A percentile compares a stretch with the other conserved stretches of the same genome.
These are phyloP conservation scores for Leishmania tarentolae DNA, from an alignment of 208 protist species.

Conservation along the genomic window DNA sequence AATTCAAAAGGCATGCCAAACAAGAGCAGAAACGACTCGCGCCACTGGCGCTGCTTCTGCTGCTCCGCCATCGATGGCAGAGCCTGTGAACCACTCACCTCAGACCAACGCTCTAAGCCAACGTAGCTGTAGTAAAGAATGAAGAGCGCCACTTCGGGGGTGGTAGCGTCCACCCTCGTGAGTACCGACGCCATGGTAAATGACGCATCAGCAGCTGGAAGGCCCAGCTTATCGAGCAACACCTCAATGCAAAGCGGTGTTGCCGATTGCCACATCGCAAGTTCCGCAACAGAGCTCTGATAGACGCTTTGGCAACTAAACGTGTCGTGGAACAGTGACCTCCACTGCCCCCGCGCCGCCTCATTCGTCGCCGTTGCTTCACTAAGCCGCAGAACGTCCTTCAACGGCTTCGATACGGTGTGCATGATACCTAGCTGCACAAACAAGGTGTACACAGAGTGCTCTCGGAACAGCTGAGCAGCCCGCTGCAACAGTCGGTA, in stretches of 20 bases:
- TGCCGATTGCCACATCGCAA: slow-evolving; percentile 39
- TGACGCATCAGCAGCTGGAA: slow-evolving; percentile 25
- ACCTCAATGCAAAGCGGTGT: slow-evolving; percentile 58
- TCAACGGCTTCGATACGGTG: slow-evolving; percentile 33
- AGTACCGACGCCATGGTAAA: slow-evolving; percentile 37
- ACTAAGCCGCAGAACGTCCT: slow-evolving; percentile 44
- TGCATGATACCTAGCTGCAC: slow-evolving; percentile 29
- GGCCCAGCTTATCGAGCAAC: slow-evolving; percentile 44
- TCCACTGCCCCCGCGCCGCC: slow-evolving; percentile 36
- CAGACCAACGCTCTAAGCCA: slow-evolving; percentile 7
- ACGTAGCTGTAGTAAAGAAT: slow-evolving; percentile 60
- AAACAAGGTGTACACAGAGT: slow-evolving; percentile 35
- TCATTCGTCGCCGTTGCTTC: slow-evolving; percentile 18
- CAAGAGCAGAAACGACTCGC: slow-evolving; percentile 48
- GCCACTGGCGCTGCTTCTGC: slow-evolving; percentile 36
- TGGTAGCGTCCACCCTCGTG: slow-evolving; percentile 32
- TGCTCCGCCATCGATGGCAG: slow-evolving; percentile 6
- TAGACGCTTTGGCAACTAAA: slow-evolving; percentile 33
- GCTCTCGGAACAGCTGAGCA: slow-evolving; percentile 31
- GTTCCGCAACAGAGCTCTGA: slow-evolving; percentile 19
- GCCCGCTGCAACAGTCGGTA: slow-evolving; percentile 44
- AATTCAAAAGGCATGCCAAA: slow-evolving; percentile 47
- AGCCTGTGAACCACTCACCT: background rate
- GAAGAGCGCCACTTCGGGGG: slow-evolving; percentile 52
- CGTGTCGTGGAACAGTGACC: slow-evolving; percentile 34